These are phyloP conservation scores for Hibiscus tridactylites DNA, from an alignment of 345 rosid genomes.

Conservation along the genomic window DNA sequence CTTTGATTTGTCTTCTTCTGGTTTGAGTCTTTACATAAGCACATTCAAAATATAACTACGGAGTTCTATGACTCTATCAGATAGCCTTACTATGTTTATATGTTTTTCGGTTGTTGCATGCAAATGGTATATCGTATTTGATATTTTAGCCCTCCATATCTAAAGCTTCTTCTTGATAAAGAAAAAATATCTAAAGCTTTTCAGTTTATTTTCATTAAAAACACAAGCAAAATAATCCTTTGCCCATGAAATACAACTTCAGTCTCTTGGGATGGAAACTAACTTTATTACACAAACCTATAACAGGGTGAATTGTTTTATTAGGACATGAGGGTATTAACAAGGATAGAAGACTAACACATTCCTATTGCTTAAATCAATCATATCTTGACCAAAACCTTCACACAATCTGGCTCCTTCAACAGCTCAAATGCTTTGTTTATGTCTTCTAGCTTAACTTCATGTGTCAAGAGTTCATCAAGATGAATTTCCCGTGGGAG, in stretches of 20 bases:
- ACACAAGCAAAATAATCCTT: neutral
- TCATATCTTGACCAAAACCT: neutral
- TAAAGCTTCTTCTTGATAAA: too few species aligned
- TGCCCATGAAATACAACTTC: neutral
- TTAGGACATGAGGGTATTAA: neutral
- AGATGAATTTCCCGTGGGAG: neutral
- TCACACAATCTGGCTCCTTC: neutral
- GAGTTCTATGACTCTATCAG: too few species aligned
- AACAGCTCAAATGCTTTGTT: neutral
- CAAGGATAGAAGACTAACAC: neutral
- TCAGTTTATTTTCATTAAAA: neutral
- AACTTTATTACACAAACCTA: neutral
- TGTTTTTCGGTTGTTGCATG: too few species aligned
- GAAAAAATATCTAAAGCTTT: neutral
- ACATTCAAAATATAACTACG: too few species aligned
- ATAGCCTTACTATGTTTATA: too few species aligned
- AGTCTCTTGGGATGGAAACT: neutral
- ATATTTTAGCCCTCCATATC: too few species aligned
- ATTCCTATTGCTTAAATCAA: neutral
- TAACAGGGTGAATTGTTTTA: too few species aligned
- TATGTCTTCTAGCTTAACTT: neutral
- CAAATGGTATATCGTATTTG: too few species aligned
- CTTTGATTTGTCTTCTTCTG: too few species aligned
- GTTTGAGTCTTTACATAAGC: too few species aligned
- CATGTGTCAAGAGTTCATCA: neutral